Conservation (phyloP, 1,139 yeast genomes). For the Blastobotrys malaysiensis region DNA sequence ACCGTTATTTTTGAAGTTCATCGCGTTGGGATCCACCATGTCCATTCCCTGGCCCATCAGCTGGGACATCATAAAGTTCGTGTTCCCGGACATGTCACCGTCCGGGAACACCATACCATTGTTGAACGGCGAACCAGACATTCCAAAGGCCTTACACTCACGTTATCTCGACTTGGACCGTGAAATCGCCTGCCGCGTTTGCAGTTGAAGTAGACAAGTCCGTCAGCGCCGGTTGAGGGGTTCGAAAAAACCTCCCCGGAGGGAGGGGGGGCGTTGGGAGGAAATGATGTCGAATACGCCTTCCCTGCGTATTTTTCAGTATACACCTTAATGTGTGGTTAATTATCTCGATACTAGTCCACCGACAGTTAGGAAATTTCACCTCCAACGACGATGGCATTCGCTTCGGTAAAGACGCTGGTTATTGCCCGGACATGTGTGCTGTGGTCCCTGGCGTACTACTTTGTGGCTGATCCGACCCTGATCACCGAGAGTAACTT, state of each 20-base stretch:
- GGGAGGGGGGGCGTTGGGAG: not conserved
- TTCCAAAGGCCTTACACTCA: not conserved
- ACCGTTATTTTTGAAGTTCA: not conserved
- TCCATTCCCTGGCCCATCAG: not conserved
- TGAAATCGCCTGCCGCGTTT: not conserved
- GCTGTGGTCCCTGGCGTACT: slow-evolving; percentile 41
- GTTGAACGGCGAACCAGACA: not conserved
- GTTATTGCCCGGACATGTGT: slow-evolving; percentile 38
- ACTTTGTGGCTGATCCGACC: slow-evolving; percentile 37
- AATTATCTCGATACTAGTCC: no score
- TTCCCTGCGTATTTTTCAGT: not conserved
- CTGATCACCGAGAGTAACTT: slow-evolving; percentile 39
- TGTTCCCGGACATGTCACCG: not conserved
- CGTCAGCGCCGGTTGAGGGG: not conserved
- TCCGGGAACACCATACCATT: not conserved
- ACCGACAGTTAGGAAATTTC: no score
- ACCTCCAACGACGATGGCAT: slow-evolving; percentile 21
- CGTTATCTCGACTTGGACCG: not conserved
- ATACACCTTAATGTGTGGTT: not conserved
- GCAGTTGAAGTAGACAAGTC: not conserved
- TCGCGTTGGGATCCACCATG: not conserved
- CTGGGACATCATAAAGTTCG: not conserved
- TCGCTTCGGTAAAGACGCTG: slow-evolving; percentile 25
- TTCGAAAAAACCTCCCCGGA: no score
- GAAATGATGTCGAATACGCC: not conserved